Percentiles rank a stretch among this genome's conserved stretches.
These are phyloP conservation scores for Linderniella brevidens DNA, from an alignment of 257 asterid species.

Conservation along the genomic window DNA sequence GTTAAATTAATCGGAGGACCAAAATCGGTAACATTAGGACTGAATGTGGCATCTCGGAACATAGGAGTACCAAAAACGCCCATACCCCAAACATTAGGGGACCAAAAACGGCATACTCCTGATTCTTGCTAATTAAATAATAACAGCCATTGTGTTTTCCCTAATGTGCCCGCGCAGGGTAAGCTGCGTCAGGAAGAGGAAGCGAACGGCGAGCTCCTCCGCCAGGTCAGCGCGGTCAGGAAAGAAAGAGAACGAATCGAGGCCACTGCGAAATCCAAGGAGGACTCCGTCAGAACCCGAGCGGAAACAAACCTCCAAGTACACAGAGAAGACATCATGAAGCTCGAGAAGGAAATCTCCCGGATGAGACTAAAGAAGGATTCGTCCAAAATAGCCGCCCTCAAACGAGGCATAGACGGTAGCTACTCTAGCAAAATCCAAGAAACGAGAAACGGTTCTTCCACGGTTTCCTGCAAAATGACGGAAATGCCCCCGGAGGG, in stretches of 20 bases:
- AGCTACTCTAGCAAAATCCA: slow-evolving; percentile 48
- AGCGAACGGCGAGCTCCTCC: slow-evolving; percentile 38
- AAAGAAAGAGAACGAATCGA: slow-evolving; percentile 67
- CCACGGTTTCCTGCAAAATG: slow-evolving; percentile 20
- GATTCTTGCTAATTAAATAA: neutral
- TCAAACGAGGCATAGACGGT: slow-evolving; percentile 58
- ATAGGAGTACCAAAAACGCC: too few relatives aligned
- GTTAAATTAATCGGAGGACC: too few relatives aligned
- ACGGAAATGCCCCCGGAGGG: slow-evolving; percentile 18
- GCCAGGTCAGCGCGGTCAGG: slow-evolving; percentile 32
- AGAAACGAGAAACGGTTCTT: slow-evolving; percentile 16
- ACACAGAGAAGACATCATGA: slow-evolving; percentile 50
- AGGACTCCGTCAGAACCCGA: slow-evolving; percentile 37
- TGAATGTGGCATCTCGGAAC: too few relatives aligned
- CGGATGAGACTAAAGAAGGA: slow-evolving; percentile 59
- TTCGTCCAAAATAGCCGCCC: slow-evolving; percentile 76
- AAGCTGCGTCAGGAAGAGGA: slow-evolving; percentile 41
- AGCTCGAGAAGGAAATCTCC: slow-evolving; percentile 63
- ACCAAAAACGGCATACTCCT: too few relatives aligned
- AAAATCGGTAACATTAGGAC: too few relatives aligned
- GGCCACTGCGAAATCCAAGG: slow-evolving; percentile 53
- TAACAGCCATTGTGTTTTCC: too few relatives aligned
- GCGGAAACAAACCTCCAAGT: slow-evolving; percentile 61
- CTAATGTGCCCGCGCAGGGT: slow-evolving; percentile 33
- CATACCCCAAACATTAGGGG: too few relatives aligned